phyloP scores from a whole-genome alignment of 371 early-diverging fungal species.

The Gilbertella persicaria region DNA sequence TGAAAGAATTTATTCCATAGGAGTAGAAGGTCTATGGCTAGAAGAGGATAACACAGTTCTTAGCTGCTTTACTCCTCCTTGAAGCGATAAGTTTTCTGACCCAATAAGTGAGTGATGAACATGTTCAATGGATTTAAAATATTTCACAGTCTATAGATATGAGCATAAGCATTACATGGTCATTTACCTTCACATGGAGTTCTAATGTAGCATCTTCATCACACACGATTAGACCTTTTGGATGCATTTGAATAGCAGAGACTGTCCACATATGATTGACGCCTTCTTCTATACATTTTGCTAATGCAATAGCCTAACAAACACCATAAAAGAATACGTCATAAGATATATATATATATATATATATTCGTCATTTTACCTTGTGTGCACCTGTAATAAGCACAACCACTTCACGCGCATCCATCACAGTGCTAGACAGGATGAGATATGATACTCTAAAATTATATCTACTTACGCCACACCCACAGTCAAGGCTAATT shows the following conservation, averaged over 20 bases:
- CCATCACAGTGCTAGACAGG: constrained; percentile 74
- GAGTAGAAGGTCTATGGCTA: constrained; percentile 6
- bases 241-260: constrained; percentile 83
- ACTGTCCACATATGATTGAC: constrained; percentile 92
- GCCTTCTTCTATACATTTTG: constrained; percentile 83
- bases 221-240: constrained; percentile 81
- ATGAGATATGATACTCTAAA: neutral
- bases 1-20: constrained; percentile 9
- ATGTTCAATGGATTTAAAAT: constrained; percentile 89
- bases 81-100: constrained; percentile 75
- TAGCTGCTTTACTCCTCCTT: constrained; percentile 51
- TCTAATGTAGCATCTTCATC: constrained; percentile 88
- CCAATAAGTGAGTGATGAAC: constrained; percentile 84
- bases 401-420: constrained; percentile 82
- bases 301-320: constrained; percentile 66
- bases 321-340: neutral
- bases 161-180: neutral
- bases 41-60: constrained; percentile 6
- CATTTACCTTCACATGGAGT: constrained; percentile 72
- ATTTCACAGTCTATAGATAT: constrained; percentile 82
- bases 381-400: constrained; percentile 88
- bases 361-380: too few species aligned
- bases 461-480: constrained; percentile 59
- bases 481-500: constrained; percentile 85
- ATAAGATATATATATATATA: too few species aligned